A percentile compares a stretch with the other conserved stretches of the same genome.
phyloP scores from a whole-genome alignment of 2,329 filamentous ascomycete genomes.

The Pseudogymnoascus sp. region DNA sequence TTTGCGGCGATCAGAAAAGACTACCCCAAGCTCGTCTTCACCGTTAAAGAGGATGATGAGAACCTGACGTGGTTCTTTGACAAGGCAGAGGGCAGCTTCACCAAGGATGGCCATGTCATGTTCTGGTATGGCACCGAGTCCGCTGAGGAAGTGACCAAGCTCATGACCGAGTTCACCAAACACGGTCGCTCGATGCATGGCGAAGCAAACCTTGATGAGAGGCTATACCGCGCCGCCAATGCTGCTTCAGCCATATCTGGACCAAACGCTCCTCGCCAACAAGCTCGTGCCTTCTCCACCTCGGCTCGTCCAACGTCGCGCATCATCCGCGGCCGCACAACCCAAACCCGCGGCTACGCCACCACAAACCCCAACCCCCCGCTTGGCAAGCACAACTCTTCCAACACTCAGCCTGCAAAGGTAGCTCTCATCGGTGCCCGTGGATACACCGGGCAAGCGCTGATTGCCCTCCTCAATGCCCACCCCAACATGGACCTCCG shows the following conservation, averaged over 20 bases:
- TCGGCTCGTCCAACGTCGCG: conserved; percentile 34
- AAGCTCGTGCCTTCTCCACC: conserved; percentile 63
- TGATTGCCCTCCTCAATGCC: conserved; percentile 78
- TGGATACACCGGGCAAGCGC: conserved; percentile 87
- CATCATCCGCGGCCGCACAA: conserved; percentile 14
- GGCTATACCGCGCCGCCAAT: conserved; percentile 69
- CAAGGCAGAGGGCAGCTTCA: conserved; percentile 88
- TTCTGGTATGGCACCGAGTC: conserved; percentile 86
- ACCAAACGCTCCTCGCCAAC: conserved; percentile 44
- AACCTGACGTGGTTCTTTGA: conserved; percentile 98
- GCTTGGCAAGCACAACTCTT: conserved; percentile 78
- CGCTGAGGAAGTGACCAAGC: conserved; percentile 69
- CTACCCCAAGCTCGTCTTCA: conserved; percentile 85
- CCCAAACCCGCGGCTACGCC: conserved; percentile 43
- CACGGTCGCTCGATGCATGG: conserved; percentile 82
- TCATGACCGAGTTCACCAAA: conserved; percentile 78
- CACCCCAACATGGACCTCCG: conserved; percentile 86
- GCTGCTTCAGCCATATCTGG: conserved; percentile 54
- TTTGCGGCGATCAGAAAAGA: conserved; percentile 92
- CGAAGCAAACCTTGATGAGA: conserved; percentile 80
- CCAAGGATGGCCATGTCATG: conserved; percentile 76
- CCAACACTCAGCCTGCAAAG: conserved; percentile 69
- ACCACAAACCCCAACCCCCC: conserved; percentile 84
- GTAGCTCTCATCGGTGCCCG: conserved; percentile 85
- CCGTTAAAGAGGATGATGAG: conserved; percentile 92